Base-by-base conservation (phyloP, 169 alveolate genomes). In the Cryptosporidium parvum region DNA sequence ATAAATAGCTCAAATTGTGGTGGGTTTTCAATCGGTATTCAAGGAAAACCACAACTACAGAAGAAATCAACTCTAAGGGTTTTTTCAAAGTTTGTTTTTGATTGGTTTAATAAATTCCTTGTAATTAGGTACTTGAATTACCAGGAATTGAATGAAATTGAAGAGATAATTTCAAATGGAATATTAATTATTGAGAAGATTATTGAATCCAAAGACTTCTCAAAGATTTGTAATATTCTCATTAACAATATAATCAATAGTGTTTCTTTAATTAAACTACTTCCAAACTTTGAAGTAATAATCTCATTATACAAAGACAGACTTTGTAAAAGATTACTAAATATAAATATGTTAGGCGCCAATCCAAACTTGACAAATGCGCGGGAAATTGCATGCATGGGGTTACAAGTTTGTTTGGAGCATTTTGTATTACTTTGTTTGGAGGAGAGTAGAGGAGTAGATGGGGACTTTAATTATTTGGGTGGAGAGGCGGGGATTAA, bases 241-340 rank as follows among this genome's bases (percentile, higher is more conserved):
- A 59, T 80, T 21, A 65, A 62, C 29, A 59, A 80, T 9, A 51
- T 37, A 16, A 62, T 80, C 42, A 42, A 75, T 3, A 31, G 80
- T 12, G 44, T 62, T 12, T 37, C n/a, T 21, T 23, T 80, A 2
- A 23, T 80, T 4, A 80, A 80, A 26, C 23, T 80, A 12, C 75
- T 80, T 44, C 75, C 62, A 9, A 80, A 80, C 39, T 33, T 29
- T 21, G 89, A 80, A n/a, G 33, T 65, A 16, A 18, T 80, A 9
- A 80, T 80, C 23, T 80, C 89, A 12, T 73, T 45, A 18, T 80
- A 62, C 70, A 80, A 80, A 26, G 89, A 80, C 45, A 52, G 89
- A 21, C 31, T 80, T 6, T 80, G 73, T 29, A 80, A 62, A 42
- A 59, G 89, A 21, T 48, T 80, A 39, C 35, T 80, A 0, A 53